A percentile compares a stretch with the other conserved stretches of the same genome.
Conservation (phyloP, 306 rosid species). For the Castanea sativa region DNA sequence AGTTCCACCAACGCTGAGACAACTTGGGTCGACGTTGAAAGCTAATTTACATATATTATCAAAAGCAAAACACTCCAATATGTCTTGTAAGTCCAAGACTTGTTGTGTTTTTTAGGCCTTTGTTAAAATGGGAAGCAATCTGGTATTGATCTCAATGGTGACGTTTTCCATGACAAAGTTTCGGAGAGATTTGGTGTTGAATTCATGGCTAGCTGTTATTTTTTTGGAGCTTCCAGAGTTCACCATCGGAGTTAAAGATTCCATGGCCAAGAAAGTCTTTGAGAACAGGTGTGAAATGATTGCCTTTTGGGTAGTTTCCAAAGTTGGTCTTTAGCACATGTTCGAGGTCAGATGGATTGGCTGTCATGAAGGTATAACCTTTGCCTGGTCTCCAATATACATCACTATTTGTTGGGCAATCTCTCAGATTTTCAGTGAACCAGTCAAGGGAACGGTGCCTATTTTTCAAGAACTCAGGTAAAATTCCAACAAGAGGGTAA, state of each 20-base stretch:
- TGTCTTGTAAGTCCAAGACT: conserved; percentile 32
- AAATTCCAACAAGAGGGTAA: conserved; percentile 47
- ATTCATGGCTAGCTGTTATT: too few species aligned
- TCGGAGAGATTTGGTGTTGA: not conserved
- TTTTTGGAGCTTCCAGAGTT: conserved; percentile 51
- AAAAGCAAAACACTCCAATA: conserved; percentile 63
- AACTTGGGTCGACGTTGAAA: conserved; percentile 51
- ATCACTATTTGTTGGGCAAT: conserved; percentile 43
- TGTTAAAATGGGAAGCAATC: too few species aligned
- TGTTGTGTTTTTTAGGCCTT: too few species aligned
- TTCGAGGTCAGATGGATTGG: conserved; percentile 47
- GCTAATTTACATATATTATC: conserved; percentile 68
- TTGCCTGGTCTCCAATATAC: conserved; percentile 38
- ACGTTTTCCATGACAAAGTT: conserved; percentile 28
- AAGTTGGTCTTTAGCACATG: conserved; percentile 27
- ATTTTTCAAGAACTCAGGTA: conserved; percentile 49
- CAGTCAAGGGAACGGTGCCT: conserved; percentile 62
- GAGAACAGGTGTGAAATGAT: conserved; percentile 30
- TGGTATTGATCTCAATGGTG: too few species aligned
- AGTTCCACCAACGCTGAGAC: conserved; percentile 44
- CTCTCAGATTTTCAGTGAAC: conserved; percentile 43
- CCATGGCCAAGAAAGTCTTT: conserved; percentile 50
- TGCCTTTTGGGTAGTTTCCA: conserved; percentile 71
- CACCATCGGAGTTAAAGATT: too few species aligned
- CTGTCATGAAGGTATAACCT: conserved; percentile 39